Base-by-base conservation (phyloP, 148 eudicot species). In the Linanthus parryae region DNA sequence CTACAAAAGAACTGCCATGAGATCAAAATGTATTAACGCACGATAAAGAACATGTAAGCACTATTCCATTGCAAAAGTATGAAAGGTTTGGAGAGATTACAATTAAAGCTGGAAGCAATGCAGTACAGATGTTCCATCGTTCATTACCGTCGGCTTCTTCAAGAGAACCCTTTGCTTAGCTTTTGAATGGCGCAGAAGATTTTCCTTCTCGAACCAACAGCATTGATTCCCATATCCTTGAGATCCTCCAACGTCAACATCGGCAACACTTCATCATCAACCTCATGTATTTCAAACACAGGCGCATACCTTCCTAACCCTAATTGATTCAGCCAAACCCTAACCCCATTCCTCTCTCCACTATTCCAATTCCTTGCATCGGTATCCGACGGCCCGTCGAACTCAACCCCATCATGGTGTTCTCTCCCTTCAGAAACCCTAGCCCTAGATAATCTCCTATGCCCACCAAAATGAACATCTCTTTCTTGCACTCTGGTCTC, bases 221-320 rank as follows among this genome's bases (percentile, higher is more conserved):
- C 91, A 52, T 77, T 74, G 8, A 83, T 80, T 22, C 91, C 86
- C 91, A 83, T 83, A 63, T 83, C 91, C 56, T 76, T 83, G 9
- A 83, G 72, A 74, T 83, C 91, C 65, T 83, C 91, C 54, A 79
- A 66, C 18, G 91, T 83, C 41, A 83, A 39, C 81, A 79, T 20
- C 4, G 91, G 91, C 72, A 83, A 44, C 27, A 83, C 83, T 66
- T 80, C 86, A 10, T 80, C 86, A 54, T 83, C 86, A 26, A 83
- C 91, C 52, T 80, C 91, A 56, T 83, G 91, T 14, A 83, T 62
- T 62, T 83, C 81, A 5, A 83, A 83, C 24, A 77, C 70, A 0
- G 86, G 74, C 9, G 68, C 75, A 15, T 83, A 83, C 46, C 74
- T n/a, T 2, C 81, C 77, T 60, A 84, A 62, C 11, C 84, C 84